Percentiles rank a stretch among this genome's conserved stretches.
Evolutionary conservation across 257 asterid genomes (phyloP).

Genomic region (Solanum clarkiae): DNA sequence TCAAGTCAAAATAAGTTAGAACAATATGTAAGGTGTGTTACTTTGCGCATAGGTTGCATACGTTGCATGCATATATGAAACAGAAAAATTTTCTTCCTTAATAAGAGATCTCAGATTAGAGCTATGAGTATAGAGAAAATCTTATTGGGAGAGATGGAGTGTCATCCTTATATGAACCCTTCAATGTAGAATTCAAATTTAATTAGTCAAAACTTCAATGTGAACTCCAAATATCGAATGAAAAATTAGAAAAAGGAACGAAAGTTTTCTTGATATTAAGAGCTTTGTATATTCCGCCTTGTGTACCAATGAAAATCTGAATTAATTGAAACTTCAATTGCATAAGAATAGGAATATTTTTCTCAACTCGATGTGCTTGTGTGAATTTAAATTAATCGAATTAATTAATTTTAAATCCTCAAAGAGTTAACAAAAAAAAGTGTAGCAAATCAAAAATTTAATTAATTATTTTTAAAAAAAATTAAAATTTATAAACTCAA

Average conservation of each 20-base stretch:
- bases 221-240: too few species aligned
- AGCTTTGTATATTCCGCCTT: neutral
- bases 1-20: too few species aligned
- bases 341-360: neutral
- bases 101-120: too few species aligned
- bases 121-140: too few species aligned
- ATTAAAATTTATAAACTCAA: neutral
- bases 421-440: too few species aligned
- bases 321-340: neutral
- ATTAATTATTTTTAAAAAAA: neutral
- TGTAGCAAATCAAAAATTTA: neutral
- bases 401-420: neutral
- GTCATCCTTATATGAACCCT: too few species aligned
- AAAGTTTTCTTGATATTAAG: neutral
- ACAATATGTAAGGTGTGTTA: neutral
- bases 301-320: neutral
- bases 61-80: neutral
- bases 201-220: too few species aligned
- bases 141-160: too few species aligned
- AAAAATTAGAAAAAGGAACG: neutral
- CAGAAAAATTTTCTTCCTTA: too few species aligned
- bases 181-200: too few species aligned
- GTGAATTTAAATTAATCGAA: neutral
- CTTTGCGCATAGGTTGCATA: neutral
- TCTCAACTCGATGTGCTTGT: neutral